Percentiles rank a stretch among this genome's conserved stretches.
Conservation (phyloP, 805 yeast species). For the Candida pini region DNA sequence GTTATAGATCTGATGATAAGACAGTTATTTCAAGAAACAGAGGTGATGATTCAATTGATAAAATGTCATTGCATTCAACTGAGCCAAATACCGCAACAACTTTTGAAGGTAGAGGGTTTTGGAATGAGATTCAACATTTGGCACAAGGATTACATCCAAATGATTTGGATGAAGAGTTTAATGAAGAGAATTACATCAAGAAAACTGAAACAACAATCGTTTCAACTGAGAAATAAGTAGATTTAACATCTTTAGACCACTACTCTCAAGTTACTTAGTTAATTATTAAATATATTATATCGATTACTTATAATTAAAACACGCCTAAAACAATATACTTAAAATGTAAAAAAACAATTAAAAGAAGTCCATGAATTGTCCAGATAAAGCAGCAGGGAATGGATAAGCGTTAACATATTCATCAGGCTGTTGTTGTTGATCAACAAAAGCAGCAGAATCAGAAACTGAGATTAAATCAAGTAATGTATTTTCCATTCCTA, state of each 20-base stretch:
- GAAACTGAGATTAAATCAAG: too few species aligned
- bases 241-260: too few species aligned
- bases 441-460: not conserved
- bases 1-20: slow-evolving; percentile 6
- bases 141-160: slow-evolving; percentile 24
- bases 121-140: slow-evolving; percentile 28
- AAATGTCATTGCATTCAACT: slow-evolving; percentile 2
- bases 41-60: slow-evolving; percentile 4
- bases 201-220: too few species aligned
- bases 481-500: too few species aligned
- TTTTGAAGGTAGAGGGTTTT: slow-evolving; percentile 18
- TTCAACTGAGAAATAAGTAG: too few species aligned
- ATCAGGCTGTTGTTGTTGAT: too few species aligned
- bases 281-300: too few species aligned
- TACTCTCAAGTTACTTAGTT: too few species aligned
- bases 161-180: slow-evolving; percentile 11
- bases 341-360: not conserved
- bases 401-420: too few species aligned
- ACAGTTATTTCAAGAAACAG: slow-evolving; percentile 8
- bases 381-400: not conserved
- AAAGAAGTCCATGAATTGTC: slow-evolving; percentile 2
- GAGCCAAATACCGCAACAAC: slow-evolving; percentile 17
- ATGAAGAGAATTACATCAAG: slow-evolving; percentile 10
- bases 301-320: too few species aligned
- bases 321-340: too few species aligned